Percentiles rank a stretch among this genome's conserved stretches.
phyloP scores from a whole-genome alignment of 805 yeast species.

The Starmerella etchellsii region DNA sequence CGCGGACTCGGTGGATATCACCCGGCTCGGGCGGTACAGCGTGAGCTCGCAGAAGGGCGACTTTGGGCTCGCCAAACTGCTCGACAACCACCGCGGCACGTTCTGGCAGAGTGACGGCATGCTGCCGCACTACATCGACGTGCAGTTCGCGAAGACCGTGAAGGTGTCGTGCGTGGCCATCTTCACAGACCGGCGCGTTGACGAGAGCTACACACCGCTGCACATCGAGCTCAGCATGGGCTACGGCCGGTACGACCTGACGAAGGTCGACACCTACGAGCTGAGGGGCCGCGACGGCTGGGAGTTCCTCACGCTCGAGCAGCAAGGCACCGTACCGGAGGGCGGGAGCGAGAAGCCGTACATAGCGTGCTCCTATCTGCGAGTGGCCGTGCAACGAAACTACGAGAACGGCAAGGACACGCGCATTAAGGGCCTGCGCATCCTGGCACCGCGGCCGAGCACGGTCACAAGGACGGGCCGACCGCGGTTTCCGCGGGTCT shows the following conservation, averaged over 20 bases:
- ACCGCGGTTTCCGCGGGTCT: neutral
- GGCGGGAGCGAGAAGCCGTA: conserved; percentile 20
- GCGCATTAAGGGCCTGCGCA: conserved; percentile 50
- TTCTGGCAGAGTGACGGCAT: conserved; percentile 95
- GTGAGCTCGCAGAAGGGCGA: conserved; percentile 49
- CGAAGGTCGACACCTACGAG: conserved; percentile 45
- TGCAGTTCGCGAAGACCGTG: conserved; percentile 69
- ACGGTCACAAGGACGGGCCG: no score
- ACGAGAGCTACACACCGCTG: conserved; percentile 89
- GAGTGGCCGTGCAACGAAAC: conserved; percentile 53
- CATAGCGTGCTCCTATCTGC: conserved; percentile 52
- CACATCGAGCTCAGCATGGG: conserved; percentile 56
- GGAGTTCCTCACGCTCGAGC: conserved; percentile 38
- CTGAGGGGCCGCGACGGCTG: conserved; percentile 55
- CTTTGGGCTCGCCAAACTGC: conserved; percentile 53
- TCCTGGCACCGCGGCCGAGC: conserved; percentile 10
- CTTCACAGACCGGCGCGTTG: conserved; percentile 56
- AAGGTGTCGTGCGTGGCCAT: conserved; percentile 54
- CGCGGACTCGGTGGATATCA: conserved; percentile 40
- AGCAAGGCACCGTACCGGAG: conserved; percentile 37
- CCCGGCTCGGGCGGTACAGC: conserved; percentile 53
- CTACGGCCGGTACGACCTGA: conserved; percentile 62
- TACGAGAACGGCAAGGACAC: conserved; percentile 96
- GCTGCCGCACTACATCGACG: conserved; percentile 71
- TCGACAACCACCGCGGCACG: conserved; percentile 53